These are phyloP conservation scores for Claviceps capensis DNA, from an alignment of 2,329 filamentous ascomycete species.

Conservation along the genomic window DNA sequence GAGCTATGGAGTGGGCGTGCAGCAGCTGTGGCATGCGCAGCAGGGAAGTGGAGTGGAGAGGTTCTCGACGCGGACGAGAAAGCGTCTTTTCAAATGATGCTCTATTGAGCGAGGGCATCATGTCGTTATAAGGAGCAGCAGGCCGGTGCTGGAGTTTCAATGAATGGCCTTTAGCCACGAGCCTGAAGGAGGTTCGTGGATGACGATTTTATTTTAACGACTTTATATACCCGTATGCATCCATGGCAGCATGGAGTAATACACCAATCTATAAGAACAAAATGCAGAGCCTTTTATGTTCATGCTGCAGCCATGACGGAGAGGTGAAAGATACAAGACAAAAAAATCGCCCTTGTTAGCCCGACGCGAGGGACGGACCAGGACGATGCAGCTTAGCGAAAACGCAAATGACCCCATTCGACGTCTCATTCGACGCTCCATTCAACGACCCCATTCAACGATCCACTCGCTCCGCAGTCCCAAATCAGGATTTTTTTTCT, in stretches of 20 bases:
- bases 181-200: neutral
- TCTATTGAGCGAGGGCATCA: neutral
- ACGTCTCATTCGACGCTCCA: neutral
- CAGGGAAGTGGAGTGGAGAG: conserved; percentile 45
- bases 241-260: neutral
- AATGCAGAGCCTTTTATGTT: neutral
- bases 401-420: neutral
- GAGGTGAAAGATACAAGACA: neutral
- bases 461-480: neutral
- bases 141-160: neutral
- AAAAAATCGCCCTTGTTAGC: neutral
- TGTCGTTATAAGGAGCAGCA: neutral
- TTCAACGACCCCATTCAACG: neutral
- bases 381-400: neutral
- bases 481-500: conserved; percentile 3
- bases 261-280: neutral
- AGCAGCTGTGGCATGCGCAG: conserved; percentile 48
- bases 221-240: conserved; percentile 1
- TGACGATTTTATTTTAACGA: neutral
- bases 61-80: conserved; percentile 40
- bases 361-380: neutral
- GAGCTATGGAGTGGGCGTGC: conserved; percentile 47
- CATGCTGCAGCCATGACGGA: neutral
- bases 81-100: conserved; percentile 37
- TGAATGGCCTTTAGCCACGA: neutral